Evolutionary conservation across 2,329 filamentous ascomycete species (phyloP), one percentile per base, ranked within the genome.

Genomic region (Colletotrichum paranaense): DNA sequence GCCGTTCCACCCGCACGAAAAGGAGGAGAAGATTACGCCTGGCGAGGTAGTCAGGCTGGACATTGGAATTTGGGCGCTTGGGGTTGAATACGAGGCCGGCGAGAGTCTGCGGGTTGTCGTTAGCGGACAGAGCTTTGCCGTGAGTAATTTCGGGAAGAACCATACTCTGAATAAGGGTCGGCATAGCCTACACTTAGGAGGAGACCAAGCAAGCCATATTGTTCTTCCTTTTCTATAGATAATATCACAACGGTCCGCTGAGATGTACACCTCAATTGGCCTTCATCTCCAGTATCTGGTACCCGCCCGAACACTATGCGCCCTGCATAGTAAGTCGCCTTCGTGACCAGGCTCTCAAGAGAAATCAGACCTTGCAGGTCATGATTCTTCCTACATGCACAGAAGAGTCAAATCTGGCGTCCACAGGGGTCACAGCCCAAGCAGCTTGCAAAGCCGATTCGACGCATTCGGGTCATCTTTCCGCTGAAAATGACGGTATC

Each of bases 1-100:
- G 76, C 79, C 78, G 9, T 79, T 62, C 26, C 68, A 72, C 8
- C 57, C 57, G n/a, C 68, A 68, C 28, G 57, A 58, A 16, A 67
- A 56, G 35, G 68, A 72, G 64, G 63, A 67, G 22, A 72, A 72
- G 38, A 42, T 77, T 32, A 22, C 60, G 2, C 78, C 76, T 0
- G 79, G 78, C 0, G 68, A 67, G 1, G 70, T 80, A 9, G 78
- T 79, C 16, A 72, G 72, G 53, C 57, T 80, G 8, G 79, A 80
- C 11, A 78, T 80, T 42, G 77, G 77, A 1, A 78, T 80, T 42
- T 80, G 79, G 79, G 78, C 78, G 1, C 76, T 77, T 56, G 78
- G 79, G 11, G 76, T 80, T 35, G 77, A 79, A 53, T 80, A 76
- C 26, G 77, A 79, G 66, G 78, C 75, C 0, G 78, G 78, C 11